These are phyloP conservation scores for Aureoboletus auriporus DNA, from an alignment of 768 basidiomycete species.

Conservation along the genomic window DNA sequence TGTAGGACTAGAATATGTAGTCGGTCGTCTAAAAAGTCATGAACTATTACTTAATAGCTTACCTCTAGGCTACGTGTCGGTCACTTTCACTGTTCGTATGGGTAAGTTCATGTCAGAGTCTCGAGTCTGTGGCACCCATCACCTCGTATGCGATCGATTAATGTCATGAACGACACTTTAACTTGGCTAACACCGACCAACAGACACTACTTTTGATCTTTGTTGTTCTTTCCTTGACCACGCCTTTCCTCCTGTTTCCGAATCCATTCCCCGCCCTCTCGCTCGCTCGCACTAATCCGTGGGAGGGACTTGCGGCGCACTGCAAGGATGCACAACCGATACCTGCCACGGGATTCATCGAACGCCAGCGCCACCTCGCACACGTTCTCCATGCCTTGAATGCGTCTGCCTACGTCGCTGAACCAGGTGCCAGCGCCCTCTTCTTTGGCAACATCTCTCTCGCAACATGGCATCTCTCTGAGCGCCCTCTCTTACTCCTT, in stretches of 20 bases:
- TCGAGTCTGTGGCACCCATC: too few relatives aligned
- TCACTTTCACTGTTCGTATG: too few relatives aligned
- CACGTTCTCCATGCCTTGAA: conserved; percentile 43
- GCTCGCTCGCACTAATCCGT: conserved; percentile 6
- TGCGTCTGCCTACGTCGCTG: conserved; percentile 70
- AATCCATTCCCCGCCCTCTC: background rate
- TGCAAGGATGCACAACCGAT: conserved; percentile 52
- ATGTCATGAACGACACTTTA: background rate
- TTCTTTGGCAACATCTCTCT: conserved; percentile 73
- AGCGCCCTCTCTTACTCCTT: conserved; percentile 73
- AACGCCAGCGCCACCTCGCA: conserved; percentile 54
- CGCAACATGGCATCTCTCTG: conserved; percentile 65
- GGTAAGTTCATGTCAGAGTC: too few relatives aligned
- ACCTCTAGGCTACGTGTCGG: too few relatives aligned
- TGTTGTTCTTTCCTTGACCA: conserved; percentile 1
- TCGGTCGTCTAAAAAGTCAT: too few relatives aligned
- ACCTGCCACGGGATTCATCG: conserved; percentile 38
- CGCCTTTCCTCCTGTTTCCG: background rate
- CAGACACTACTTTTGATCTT: conserved; percentile 14
- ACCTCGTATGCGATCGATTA: conserved; percentile 9
- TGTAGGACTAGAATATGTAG: too few relatives aligned
- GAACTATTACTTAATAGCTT: too few relatives aligned
- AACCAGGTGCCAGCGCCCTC: conserved; percentile 67
- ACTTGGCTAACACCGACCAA: background rate
- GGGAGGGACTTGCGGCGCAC: conserved; percentile 33